Base-by-base conservation (phyloP, 257 asterid species). In the Solanum virginianum region DNA sequence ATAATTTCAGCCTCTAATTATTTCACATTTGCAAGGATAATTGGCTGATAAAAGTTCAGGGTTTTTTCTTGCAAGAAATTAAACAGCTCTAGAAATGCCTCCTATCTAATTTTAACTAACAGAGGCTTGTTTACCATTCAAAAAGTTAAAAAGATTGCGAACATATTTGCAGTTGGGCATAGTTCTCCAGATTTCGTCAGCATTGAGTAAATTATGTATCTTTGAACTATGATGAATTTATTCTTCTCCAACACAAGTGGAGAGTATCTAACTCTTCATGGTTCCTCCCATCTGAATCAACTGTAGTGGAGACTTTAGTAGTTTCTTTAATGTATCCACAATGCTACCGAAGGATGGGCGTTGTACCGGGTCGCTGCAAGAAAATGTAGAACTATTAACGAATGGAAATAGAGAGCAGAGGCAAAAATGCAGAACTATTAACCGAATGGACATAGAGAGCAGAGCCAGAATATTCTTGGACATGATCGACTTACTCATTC, bases 261-360 rank as follows among this genome's bases (percentile, higher is more conserved):
- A 62, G 16, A 85, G 65, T 62, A 20, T 71, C 54, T 20, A 83
- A 59, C 68, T 14, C 82, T 80, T 91, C 82, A 89, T 18, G 88
- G 60, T 82, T 62, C 89, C 85, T 79, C 95, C 97, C 95, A 92
- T 93, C 84, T 91, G 95, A 80, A 94, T 93, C 91, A 91, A 66
- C 89, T 91, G 94, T 86, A 89, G 82, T 24, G 98, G 98, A 63
- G 99, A 96, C 90, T 93, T 96, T 77, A 96, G 88, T 89, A 96
- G 49, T 90, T 96, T 94, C 94, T 96, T 96, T 85, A 96, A 53
- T 0, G 95, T 85, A 12, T 92, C 97, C 89, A 96, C 94, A 29
- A 96, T 93, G 68, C 84, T 89, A 53, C 68, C 87, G 13, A 94
- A 91, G 43, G 98, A 84, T 3, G 99, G 99, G 9, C 98, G 92